Evolutionary conservation across 495 filamentous ascomycete genomes (phyloP), one percentile per base, ranked within the genome.

Genomic region (Rostrohypoxylon terebratum): DNA sequence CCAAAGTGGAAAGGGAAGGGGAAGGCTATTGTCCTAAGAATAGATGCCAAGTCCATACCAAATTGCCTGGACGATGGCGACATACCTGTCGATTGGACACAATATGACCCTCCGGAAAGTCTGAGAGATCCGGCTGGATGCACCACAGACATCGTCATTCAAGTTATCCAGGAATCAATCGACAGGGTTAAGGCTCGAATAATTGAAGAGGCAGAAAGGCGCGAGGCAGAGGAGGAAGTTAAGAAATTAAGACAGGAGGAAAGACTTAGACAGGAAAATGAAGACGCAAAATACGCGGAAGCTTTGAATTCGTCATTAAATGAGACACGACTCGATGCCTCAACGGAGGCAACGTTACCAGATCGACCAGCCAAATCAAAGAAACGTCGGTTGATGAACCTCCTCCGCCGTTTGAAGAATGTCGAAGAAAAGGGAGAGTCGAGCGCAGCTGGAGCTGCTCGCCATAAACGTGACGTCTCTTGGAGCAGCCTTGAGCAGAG

Each of bases 71-170:
- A 31, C 5, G 50, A 42, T 14, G 50, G 34, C 4, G 50, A 55
- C 34, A 10, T 40, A 9, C 63, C 59, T 31, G 72, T 76, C 58
- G 78, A 81, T 65, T 79, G 80, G 70, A 77, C 67, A 4, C 59
- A 73, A 16, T 83, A 80, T 59, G 77, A 78, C 4, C 80, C 80
- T 6, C 81, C 81, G 0, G 66, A 67, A 20, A 74, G 66, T 0
- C 70, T 83, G 28, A 68, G n/a, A 11, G 62, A 78, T 4, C 51
- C 71, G 10, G 68, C 72, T 4, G 63, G 73, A 36, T 42, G 60
- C 51, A 71, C 59, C 1, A 74, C 76, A 23, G 78, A 82, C 14
- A 66, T 77, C 14, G 65, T 81, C 51, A 20, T 57, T 1, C 67
- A 74, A 40, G 63, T 83, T 13, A 70, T 80, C 36, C 59, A 74